These are phyloP conservation scores for Umbelopsis sp. DNA, from an alignment of 192 early-diverging fungal species.

Conservation along the genomic window DNA sequence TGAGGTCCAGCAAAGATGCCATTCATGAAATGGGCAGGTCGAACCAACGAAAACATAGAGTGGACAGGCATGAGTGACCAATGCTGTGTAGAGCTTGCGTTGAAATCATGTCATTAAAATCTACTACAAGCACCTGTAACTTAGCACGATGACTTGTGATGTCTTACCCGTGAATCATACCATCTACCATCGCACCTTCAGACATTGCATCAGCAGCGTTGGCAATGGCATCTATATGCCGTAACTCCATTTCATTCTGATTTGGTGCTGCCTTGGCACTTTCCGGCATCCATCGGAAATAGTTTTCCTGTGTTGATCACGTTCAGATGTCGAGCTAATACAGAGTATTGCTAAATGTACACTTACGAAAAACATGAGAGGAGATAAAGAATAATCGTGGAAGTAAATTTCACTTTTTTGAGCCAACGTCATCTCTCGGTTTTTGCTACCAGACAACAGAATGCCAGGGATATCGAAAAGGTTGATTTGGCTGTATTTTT, in stretches of 20 bases:
- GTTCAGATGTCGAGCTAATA: not conserved
- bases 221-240: conserved; percentile 46
- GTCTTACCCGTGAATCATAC: conserved; percentile 65
- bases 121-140: too few species aligned
- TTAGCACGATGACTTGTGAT: not conserved
- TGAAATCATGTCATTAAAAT: conserved; percentile 11
- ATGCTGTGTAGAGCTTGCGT: conserved; percentile 69
- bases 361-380: conserved; percentile 89
- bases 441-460: conserved; percentile 57
- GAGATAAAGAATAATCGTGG: conserved; percentile 82
- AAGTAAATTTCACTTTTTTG: conserved; percentile 93
- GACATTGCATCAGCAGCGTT: conserved; percentile 88
- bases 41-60: conserved; percentile 79
- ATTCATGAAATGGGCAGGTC: conserved; percentile 81
- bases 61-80: conserved; percentile 93
- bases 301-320: conserved; percentile 38
- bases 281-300: conserved; percentile 31
- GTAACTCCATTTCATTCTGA: conserved; percentile 52
- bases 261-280: conserved; percentile 6
- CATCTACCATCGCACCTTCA: conserved; percentile 80
- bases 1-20: conserved; percentile 53
- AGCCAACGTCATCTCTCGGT: conserved; percentile 46
- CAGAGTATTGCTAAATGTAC: not conserved
- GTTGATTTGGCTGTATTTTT: conserved; percentile 44
- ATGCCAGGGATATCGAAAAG: conserved; percentile 79